A percentile compares a stretch with the other conserved stretches of the same genome.
phyloP scores from a whole-genome alignment of 805 yeast genomes.

The Geotrichum ghanense region DNA sequence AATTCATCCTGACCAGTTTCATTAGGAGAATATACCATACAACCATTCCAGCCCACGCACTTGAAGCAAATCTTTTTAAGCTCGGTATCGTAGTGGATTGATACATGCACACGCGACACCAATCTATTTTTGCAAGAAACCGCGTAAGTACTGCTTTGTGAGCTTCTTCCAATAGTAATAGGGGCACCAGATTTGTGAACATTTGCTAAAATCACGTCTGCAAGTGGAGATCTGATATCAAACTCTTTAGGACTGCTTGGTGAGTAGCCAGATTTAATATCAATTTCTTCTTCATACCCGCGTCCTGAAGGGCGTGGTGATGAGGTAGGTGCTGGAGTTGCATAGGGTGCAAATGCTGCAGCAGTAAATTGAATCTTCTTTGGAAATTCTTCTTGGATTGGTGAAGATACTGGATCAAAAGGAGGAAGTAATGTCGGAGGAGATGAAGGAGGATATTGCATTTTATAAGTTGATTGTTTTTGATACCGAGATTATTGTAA shows the following conservation, averaged over 20 bases:
- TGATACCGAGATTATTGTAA: neutral
- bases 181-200: slow-evolving; percentile 30
- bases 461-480: neutral
- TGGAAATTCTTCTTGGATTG: neutral
- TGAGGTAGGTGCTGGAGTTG: slow-evolving; percentile 2
- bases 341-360: neutral
- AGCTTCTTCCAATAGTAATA: slow-evolving; percentile 56
- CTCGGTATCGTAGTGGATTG: slow-evolving; percentile 33
- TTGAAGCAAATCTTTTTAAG: slow-evolving; percentile 37
- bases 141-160: slow-evolving; percentile 43
- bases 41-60: slow-evolving; percentile 79
- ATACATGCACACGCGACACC: slow-evolving; percentile 59
- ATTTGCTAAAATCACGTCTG: slow-evolving; percentile 28
- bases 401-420: neutral
- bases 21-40: slow-evolving; percentile 52
- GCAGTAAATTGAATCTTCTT: neutral
- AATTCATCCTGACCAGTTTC: slow-evolving; percentile 27
- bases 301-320: neutral
- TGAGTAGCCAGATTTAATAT: too few species aligned
- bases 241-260: neutral
- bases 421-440: slow-evolving; percentile 23
- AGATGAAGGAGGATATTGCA: slow-evolving; percentile 43
- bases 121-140: slow-evolving; percentile 37
- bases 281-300: neutral
- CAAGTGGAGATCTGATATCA: slow-evolving; percentile 27